Conservation (phyloP, 495 filamentous ascomycete genomes). For the Thermochaetoides thermophila region DNA sequence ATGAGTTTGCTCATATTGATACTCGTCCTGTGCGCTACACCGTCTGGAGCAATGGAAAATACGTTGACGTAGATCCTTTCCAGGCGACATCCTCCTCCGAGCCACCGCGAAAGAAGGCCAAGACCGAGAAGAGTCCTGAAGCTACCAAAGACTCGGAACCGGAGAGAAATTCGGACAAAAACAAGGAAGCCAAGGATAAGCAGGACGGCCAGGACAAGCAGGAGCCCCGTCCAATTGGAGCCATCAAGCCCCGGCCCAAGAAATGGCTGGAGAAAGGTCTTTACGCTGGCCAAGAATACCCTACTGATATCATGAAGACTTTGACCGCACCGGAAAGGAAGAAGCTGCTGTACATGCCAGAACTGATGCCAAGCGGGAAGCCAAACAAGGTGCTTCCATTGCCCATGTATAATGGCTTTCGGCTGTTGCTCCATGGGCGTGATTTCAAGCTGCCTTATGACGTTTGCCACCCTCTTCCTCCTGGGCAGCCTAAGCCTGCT, state of each 20-base stretch:
- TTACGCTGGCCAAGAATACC: conserved; percentile 69
- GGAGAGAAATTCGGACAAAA: background rate
- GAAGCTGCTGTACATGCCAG: conserved; percentile 40
- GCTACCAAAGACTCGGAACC: background rate
- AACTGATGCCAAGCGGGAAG: conserved; percentile 25
- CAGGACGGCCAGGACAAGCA: conserved; percentile 30
- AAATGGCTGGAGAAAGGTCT: conserved; percentile 68
- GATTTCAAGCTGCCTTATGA: conserved; percentile 84
- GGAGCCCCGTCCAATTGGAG: conserved; percentile 21
- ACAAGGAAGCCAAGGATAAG: conserved; percentile 20
- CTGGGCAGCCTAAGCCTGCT: conserved; percentile 76
- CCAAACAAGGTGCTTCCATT: conserved; percentile 29
- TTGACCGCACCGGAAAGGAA: conserved; percentile 43
- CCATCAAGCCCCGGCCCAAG: conserved; percentile 40
- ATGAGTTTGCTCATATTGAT: conserved; percentile 39
- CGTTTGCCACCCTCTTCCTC: conserved; percentile 71
- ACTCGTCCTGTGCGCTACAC: conserved; percentile 32
- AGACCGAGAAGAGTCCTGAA: conserved; percentile 13
- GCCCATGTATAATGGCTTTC: conserved; percentile 31
- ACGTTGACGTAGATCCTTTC: conserved; percentile 19
- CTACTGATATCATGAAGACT: conserved; percentile 42
- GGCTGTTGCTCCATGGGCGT: conserved; percentile 46
- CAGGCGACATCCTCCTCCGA: conserved; percentile 12
- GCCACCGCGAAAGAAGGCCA: conserved; percentile 29
- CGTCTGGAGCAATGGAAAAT: conserved; percentile 42